Evolutionary conservation across 331 rosid species (phyloP).

Genomic region (Arachis monticola): DNA sequence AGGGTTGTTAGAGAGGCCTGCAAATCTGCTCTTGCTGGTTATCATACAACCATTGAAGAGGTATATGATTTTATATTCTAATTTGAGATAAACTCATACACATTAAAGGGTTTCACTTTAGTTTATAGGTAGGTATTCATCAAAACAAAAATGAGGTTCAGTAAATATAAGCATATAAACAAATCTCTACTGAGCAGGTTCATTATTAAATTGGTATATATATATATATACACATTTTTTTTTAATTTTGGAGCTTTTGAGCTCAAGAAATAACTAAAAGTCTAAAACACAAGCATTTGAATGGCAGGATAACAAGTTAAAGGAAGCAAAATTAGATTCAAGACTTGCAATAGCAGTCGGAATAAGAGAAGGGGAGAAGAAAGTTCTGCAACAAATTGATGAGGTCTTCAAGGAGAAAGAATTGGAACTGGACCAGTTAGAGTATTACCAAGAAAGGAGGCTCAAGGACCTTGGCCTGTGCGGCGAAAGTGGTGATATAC

Average conservation of each 20-base stretch:
- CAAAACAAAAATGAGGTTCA: not conserved
- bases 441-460: slow-evolving; percentile 92
- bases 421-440: slow-evolving; percentile 61
- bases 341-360: slow-evolving; percentile 86
- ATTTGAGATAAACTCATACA: not conserved
- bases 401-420: slow-evolving; percentile 72
- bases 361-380: slow-evolving; percentile 87
- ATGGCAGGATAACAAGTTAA: slow-evolving; percentile 79
- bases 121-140: not conserved
- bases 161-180: not conserved
- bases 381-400: slow-evolving; percentile 76
- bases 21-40: slow-evolving; percentile 76
- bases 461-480: slow-evolving; percentile 96
- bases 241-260: slow-evolving; percentile 15
- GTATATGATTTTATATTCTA: slow-evolving; percentile 43
- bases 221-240: slow-evolving; percentile 12
- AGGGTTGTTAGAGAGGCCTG: slow-evolving; percentile 74
- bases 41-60: slow-evolving; percentile 86
- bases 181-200: too few relatives aligned
- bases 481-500: slow-evolving; percentile 86
- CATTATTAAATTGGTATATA: too few relatives aligned
- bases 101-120: not conserved
- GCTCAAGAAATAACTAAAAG: slow-evolving; percentile 29
- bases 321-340: slow-evolving; percentile 58
- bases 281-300: slow-evolving; percentile 1